Percentiles rank a stretch among this genome's conserved stretches.
Evolutionary conservation across 306 rosid genomes (phyloP).

Genomic region (Quillaja saponaria): DNA sequence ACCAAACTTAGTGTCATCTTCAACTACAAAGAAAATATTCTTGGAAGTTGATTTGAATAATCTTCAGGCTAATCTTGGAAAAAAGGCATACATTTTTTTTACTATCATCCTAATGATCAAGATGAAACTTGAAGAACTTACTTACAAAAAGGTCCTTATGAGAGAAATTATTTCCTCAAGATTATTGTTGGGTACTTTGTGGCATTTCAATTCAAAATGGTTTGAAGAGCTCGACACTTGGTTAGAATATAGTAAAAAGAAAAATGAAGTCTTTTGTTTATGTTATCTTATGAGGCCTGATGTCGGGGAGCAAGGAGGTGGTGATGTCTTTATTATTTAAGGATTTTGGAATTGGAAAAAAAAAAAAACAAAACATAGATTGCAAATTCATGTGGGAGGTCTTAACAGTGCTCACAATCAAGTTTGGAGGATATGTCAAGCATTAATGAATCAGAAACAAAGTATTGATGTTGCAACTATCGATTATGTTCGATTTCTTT

Average conservation of each 20-base stretch:
- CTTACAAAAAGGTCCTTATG: not conserved
- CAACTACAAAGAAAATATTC: not conserved
- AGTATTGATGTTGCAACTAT: not conserved
- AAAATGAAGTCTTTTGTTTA: not conserved
- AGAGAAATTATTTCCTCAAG: not conserved
- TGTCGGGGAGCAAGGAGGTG: not conserved
- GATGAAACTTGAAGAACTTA: not conserved
- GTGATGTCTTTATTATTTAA: not conserved
- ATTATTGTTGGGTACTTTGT: not conserved
- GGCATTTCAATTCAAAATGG: not conserved
- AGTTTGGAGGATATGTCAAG: not conserved
- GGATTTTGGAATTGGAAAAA: not conserved
- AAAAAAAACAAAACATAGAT: not conserved
- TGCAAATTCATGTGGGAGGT: not conserved
- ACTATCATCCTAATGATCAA: not conserved
- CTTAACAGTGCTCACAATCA: not conserved
- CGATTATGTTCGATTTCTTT: not conserved
- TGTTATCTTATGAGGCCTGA: not conserved
- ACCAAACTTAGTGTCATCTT: not conserved
- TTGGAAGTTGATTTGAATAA: not conserved
- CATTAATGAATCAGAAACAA: slow-evolving; percentile 7
- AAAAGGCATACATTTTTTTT: too few species aligned
- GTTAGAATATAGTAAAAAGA: not conserved
- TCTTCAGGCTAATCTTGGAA: not conserved
- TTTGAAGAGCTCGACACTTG: not conserved